Evolutionary conservation across 2,329 filamentous ascomycete species (phyloP).

Genomic region (Tolypocladium amazonense): DNA sequence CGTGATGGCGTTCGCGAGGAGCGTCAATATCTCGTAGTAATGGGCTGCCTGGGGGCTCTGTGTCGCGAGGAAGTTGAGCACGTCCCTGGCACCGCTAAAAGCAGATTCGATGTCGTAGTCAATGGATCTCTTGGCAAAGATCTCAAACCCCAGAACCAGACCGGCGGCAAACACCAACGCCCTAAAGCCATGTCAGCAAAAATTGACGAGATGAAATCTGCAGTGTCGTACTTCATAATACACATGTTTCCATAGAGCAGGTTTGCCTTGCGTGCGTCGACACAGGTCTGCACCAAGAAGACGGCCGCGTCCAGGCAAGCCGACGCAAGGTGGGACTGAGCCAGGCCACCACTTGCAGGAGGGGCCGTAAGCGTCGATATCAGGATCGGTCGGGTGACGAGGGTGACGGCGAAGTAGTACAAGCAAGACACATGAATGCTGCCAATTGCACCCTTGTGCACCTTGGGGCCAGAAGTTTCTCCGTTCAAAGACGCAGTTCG

Average conservation of each 20-base stretch:
- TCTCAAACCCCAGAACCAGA: conserved; percentile 43
- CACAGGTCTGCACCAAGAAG: conserved; percentile 43
- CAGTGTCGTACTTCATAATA: conserved; percentile 39
- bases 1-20: conserved; percentile 32
- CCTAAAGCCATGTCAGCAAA: conserved; percentile 15
- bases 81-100: conserved; percentile 37
- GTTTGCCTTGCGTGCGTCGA: conserved; percentile 31
- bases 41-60: conserved; percentile 46
- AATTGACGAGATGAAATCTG: accelerated
- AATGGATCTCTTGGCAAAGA: conserved; percentile 37
- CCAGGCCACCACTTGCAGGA: conserved; percentile 13
- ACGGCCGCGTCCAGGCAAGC: conserved; percentile 45
- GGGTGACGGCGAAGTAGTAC: conserved; percentile 48
- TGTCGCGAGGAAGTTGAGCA: conserved; percentile 34
- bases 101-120: conserved; percentile 35
- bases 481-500: conserved; percentile 12
- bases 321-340: conserved; percentile 29
- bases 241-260: conserved; percentile 45
- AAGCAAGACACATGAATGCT: conserved; percentile 45
- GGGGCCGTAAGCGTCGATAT: conserved; percentile 36
- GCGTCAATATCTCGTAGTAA: conserved; percentile 43
- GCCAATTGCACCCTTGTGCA: conserved; percentile 27
- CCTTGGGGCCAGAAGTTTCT: neutral
- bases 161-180: conserved; percentile 46
- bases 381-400: conserved; percentile 44